Base-by-base conservation (phyloP, 208 protist species). In the Wallacemonas sp. region DNA sequence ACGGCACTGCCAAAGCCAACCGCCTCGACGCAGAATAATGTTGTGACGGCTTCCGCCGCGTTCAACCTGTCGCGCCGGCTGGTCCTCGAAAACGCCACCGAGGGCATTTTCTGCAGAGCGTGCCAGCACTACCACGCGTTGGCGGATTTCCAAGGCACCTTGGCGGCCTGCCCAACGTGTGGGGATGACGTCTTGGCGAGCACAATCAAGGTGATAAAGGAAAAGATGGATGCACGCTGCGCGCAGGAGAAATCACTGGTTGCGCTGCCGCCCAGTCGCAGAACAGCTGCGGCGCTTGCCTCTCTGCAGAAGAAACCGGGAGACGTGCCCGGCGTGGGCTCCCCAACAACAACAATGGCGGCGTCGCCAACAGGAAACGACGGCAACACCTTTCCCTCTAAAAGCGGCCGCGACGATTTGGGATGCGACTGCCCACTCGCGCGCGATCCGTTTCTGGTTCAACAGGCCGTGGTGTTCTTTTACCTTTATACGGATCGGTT, bases 381-480 rank as follows among this genome's bases (percentile, higher is more conserved):
- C 47, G 12, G 5, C 0, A 47, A 67, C 3, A 52, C 2, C 12
- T 57, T 34, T 21, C 23, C 34, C 6, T 3, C 29, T 17, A 38
- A 21, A 21, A 8, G 32, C 19, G 21, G 30, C 14, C 41, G 36
- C 11, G 39, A 14, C 6, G 61, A 67, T 8, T 41, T 44, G 29
- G 16, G 23, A 6, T 32, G 70, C 17, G 61, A 78, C 54, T 90
- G 77, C 57, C 67, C 75, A 2, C 76, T 96, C 16, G 72, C 85
- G 24, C 61, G 65, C 19, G 90, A 96, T 52, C 90, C 90, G 6
- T 93, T 93, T 75, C 76, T 96, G 11, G 85, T 94, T 12, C 90
- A 96, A 69, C 90, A 96, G 67, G 90, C 81, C 6, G 67, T 92
- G 12, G 83, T 78, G 34, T 96, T 96, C 71, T 60, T 85, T 16